phyloP scores from a whole-genome alignment of 2,329 filamentous ascomycete genomes.

The Cladophialophora bantiana region DNA sequence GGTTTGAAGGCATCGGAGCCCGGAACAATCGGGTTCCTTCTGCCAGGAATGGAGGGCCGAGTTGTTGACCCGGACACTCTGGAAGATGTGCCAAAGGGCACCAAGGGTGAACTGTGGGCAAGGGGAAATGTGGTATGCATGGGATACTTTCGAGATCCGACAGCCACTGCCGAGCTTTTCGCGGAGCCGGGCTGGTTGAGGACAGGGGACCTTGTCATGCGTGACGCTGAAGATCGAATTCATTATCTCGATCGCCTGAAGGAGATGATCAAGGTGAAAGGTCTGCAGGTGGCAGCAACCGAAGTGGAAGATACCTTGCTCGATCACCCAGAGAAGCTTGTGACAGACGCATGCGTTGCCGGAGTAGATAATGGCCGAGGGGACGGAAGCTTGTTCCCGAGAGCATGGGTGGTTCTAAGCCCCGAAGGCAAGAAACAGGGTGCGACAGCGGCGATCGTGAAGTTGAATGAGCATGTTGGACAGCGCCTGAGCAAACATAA shows the following conservation, averaged over 20 bases:
- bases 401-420: background rate
- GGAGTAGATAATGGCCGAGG: background rate
- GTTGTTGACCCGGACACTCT: slow-evolving; percentile 3
- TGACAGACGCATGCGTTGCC: background rate
- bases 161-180: slow-evolving; percentile 8
- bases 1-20: background rate
- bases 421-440: background rate
- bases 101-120: slow-evolving; percentile 9
- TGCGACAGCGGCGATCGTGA: background rate
- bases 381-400: background rate
- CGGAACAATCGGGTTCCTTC: background rate
- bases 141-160: slow-evolving; percentile 5
- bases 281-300: slow-evolving; percentile 57
- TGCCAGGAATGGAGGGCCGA: background rate
- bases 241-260: slow-evolving; percentile 12
- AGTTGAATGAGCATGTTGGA: slow-evolving; percentile 2
- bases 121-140: background rate
- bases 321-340: slow-evolving; percentile 39
- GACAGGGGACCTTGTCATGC: slow-evolving; percentile 6
- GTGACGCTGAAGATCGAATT: slow-evolving; percentile 3
- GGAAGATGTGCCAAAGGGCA: background rate
- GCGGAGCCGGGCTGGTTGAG: background rate
- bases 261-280: slow-evolving; percentile 37
- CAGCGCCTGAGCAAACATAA: slow-evolving; percentile 1
- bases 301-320: slow-evolving; percentile 56